Percentiles rank a stretch among this genome's conserved stretches.
phyloP scores from a whole-genome alignment of 345 rosid genomes.

The Crucihimalaya himalaica region DNA sequence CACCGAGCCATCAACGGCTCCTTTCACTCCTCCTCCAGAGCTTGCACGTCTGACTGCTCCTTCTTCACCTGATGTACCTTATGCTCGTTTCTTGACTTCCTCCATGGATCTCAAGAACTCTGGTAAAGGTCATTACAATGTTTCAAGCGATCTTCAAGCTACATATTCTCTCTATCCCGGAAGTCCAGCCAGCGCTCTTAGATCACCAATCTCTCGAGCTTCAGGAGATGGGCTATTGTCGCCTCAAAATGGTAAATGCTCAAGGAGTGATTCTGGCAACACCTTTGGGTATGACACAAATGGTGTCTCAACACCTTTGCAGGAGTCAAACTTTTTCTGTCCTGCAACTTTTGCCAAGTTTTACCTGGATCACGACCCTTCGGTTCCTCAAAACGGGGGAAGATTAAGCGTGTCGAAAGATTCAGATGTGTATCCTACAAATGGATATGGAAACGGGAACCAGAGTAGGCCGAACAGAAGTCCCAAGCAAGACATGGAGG shows the following conservation, averaged over 20 bases:
- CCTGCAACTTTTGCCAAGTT: conserved; percentile 94
- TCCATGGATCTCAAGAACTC: conserved; percentile 59
- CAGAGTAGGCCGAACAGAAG: conserved; percentile 71
- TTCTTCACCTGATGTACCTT: conserved; percentile 98
- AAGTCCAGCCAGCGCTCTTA: conserved; percentile 80
- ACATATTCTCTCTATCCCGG: conserved; percentile 78
- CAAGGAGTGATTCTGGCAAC: conserved; percentile 70
- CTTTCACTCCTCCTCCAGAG: conserved; percentile 97
- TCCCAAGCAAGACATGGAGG: conserved; percentile 92
- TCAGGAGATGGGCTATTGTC: conserved; percentile 69
- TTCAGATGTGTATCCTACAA: conserved; percentile 64
- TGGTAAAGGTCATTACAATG: conserved; percentile 55
- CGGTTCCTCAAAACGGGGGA: conserved; percentile 88
- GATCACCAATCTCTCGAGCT: conserved; percentile 70
- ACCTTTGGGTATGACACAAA: conserved; percentile 52
- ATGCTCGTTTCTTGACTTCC: conserved; percentile 86
- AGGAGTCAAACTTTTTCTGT: conserved; percentile 93
- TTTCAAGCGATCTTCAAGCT: conserved; percentile 71
- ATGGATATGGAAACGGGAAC: conserved; percentile 59
- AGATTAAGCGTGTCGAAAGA: conserved; percentile 96
- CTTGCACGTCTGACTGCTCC: conserved; percentile 93
- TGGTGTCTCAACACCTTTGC: conserved; percentile 58
- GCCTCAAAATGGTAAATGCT: conserved; percentile 65
- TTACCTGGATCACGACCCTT: conserved; percentile 80
- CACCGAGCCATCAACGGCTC: conserved; percentile 98